Percentiles rank a stretch among this genome's conserved stretches.
These are phyloP conservation scores for Periconia sp. DNA, from an alignment of 2,329 filamentous ascomycete genomes.

Conservation along the genomic window DNA sequence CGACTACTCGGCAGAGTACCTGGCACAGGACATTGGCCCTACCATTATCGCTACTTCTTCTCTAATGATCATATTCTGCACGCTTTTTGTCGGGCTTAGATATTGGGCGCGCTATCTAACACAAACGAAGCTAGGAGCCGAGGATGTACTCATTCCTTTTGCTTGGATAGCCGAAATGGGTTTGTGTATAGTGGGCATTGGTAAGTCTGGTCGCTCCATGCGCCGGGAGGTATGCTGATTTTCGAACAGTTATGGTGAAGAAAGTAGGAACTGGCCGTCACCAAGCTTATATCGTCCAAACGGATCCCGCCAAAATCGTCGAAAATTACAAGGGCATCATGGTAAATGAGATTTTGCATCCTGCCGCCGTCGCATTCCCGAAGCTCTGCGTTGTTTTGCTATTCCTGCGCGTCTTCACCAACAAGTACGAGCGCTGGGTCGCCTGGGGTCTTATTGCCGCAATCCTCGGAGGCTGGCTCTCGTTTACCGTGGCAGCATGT, in stretches of 20 bases:
- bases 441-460: slow-evolving; percentile 25
- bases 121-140: slow-evolving; percentile 13
- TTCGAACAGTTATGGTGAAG: slow-evolving; percentile 27
- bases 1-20: slow-evolving; percentile 11
- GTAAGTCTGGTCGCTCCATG: no score
- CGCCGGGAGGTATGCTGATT: no score
- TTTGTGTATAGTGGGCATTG: slow-evolving; percentile 24
- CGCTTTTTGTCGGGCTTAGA: slow-evolving; percentile 20
- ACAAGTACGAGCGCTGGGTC: slow-evolving; percentile 25
- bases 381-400: slow-evolving; percentile 32
- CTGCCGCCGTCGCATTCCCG: slow-evolving; percentile 33
- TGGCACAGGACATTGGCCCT: slow-evolving; percentile 21
- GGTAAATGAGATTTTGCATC: slow-evolving; percentile 30
- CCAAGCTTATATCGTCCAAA: slow-evolving; percentile 17
- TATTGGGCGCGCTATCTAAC: slow-evolving; percentile 20
- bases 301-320: slow-evolving; percentile 19
- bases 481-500: slow-evolving; percentile 24
- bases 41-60: slow-evolving; percentile 17
- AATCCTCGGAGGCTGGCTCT: slow-evolving; percentile 28
- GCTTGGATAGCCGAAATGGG: slow-evolving; percentile 20
- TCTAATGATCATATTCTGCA: slow-evolving; percentile 19
- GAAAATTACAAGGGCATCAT: slow-evolving; percentile 31
- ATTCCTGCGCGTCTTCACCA: slow-evolving; percentile 32
- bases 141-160: slow-evolving; percentile 22
- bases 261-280: slow-evolving; percentile 31